phyloP scores from a whole-genome alignment of 2,329 filamentous ascomycete species.

The Epichloe glyceriae region DNA sequence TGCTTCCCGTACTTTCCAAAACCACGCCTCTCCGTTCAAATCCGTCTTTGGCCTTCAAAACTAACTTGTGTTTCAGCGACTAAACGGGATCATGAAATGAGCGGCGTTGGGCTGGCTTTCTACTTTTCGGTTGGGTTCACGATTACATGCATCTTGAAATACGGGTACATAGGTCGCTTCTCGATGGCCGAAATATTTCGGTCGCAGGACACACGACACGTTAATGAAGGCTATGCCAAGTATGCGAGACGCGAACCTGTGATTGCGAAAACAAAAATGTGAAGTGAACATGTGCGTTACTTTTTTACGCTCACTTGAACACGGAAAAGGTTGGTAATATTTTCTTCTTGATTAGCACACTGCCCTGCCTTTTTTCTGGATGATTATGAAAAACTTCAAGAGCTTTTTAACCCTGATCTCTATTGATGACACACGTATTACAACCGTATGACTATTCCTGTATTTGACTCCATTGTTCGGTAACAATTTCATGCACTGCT shows the following conservation, averaged over 20 bases:
- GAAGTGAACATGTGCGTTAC: neutral
- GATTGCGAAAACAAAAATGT: neutral
- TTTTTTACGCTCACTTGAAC: neutral
- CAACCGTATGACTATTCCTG: conserved; percentile 41
- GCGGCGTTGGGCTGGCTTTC: conserved; percentile 28
- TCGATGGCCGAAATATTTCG: conserved; percentile 24
- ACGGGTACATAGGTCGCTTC: conserved; percentile 34
- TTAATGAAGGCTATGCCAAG: conserved; percentile 15
- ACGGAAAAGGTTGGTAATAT: conserved; percentile 31
- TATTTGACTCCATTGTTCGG: conserved; percentile 7
- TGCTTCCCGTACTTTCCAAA: neutral
- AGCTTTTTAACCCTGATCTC: conserved; percentile 58
- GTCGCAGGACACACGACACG: conserved; percentile 18
- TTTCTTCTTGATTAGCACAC: conserved; percentile 6
- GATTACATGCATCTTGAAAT: conserved; percentile 26
- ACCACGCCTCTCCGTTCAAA: neutral
- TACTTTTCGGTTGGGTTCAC: conserved; percentile 31
- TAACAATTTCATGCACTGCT: neutral
- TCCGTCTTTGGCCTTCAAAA: neutral
- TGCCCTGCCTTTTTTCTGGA: conserved; percentile 18
- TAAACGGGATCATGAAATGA: conserved; percentile 30
- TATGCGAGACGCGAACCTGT: neutral
- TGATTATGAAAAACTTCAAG: conserved; percentile 45
- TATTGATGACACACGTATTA: conserved; percentile 47
- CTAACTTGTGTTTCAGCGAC: conserved; percentile 35